Evolutionary conservation across 2,329 filamentous ascomycete species (phyloP).

Genomic region (Penicillium sp.): DNA sequence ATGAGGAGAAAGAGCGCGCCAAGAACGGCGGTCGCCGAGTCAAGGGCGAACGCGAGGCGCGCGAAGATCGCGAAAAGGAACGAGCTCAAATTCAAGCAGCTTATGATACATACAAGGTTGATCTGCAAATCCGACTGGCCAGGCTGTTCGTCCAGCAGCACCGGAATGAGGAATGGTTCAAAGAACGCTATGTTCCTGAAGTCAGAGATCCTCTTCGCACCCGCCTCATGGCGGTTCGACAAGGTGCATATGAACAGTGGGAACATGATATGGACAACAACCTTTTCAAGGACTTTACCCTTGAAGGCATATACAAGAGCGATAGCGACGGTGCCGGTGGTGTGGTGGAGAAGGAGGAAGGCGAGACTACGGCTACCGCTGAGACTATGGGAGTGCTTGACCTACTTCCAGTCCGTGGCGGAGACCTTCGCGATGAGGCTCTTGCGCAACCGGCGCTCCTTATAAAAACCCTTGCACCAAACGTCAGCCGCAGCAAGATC

Average conservation of each 20-base stretch:
- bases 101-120: conserved; percentile 65
- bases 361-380: conserved; percentile 84
- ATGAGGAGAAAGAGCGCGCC: conserved; percentile 61
- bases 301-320: conserved; percentile 90
- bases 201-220: conserved; percentile 71
- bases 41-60: conserved; percentile 61
- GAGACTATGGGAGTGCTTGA: conserved; percentile 93
- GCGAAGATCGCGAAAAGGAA: conserved; percentile 63
- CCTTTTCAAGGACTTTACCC: conserved; percentile 87
- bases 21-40: conserved; percentile 59
- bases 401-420: conserved; percentile 76
- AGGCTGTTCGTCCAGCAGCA: conserved; percentile 86
- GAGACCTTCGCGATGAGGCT: conserved; percentile 85
- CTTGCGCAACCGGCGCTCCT: conserved; percentile 86
- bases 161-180: conserved; percentile 97
- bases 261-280: conserved; percentile 80
- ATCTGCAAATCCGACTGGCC: conserved; percentile 71
- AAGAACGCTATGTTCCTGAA: conserved; percentile 85
- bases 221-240: conserved; percentile 76
- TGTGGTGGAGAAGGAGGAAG: conserved; percentile 88
- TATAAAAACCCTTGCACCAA: conserved; percentile 97
- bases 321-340: conserved; percentile 86
- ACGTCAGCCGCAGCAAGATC: conserved; percentile 88
- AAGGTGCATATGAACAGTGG: conserved; percentile 80
- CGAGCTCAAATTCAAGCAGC: conserved; percentile 62